A percentile compares a stretch with the other conserved stretches of the same genome.
These are phyloP conservation scores for Geotrichum bryndzae DNA, from an alignment of 1,139 yeast species.

Conservation along the genomic window DNA sequence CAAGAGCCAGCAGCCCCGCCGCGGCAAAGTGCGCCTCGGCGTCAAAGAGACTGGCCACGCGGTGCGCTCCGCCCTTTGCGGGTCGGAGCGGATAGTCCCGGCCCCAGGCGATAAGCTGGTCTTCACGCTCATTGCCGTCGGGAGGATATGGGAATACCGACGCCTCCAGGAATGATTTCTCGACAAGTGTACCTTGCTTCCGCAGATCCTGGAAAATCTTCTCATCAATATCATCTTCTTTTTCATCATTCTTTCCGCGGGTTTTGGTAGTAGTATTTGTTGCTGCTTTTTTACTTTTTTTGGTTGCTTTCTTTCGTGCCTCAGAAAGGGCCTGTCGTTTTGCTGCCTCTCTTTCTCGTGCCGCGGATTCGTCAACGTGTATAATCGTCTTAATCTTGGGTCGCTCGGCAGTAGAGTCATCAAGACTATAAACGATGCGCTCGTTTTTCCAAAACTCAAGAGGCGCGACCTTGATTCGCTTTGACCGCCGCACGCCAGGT, in stretches of 20 bases:
- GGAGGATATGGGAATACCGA: constrained; percentile 47
- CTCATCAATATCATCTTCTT: constrained; percentile 36
- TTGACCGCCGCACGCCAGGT: constrained; percentile 44
- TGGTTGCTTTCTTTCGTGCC: neutral
- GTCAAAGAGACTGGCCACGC: constrained; percentile 41
- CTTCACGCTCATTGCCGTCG: constrained; percentile 35
- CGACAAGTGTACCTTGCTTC: constrained; percentile 40
- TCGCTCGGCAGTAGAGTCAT: constrained; percentile 31
- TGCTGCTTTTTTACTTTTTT: neutral
- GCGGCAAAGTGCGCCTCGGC: constrained; percentile 63
- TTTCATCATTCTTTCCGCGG: neutral
- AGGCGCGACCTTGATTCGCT: constrained; percentile 63
- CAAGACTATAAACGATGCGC: constrained; percentile 53
- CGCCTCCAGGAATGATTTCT: constrained; percentile 32
- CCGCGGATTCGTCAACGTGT: constrained; percentile 15
- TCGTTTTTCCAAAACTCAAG: constrained; percentile 86
- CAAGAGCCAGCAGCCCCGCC: constrained; percentile 67
- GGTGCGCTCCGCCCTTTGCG: constrained; percentile 34
- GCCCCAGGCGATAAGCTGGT: constrained; percentile 52
- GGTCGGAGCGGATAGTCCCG: constrained; percentile 45
- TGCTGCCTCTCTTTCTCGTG: constrained; percentile 1
- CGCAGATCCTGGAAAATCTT: constrained; percentile 42
- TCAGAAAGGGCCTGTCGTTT: neutral
- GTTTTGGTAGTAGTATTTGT: neutral
- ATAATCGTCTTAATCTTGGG: constrained; percentile 29